Evolutionary conservation across 2,329 filamentous ascomycete species (phyloP), one percentile per base, ranked within the genome.

Genomic region (Cladophialophora carrionii): DNA sequence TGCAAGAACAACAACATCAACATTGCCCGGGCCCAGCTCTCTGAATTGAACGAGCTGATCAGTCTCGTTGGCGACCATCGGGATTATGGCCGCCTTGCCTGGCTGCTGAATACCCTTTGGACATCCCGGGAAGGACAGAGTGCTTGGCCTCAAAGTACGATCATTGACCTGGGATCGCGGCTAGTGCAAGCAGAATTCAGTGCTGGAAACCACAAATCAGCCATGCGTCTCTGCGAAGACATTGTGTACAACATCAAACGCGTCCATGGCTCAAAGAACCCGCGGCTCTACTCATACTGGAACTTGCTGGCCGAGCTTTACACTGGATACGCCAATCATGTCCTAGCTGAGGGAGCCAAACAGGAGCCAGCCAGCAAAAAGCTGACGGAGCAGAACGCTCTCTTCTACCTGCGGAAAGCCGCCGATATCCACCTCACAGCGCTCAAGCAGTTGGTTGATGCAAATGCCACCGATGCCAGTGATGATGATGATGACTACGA

Each of bases 161-260:
- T 85, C 22, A 78, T 84, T 63, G 79, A 79, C 71, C 81, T 85
- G 31, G 83, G 83, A n/a, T 81, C 80, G 49, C 78, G 80, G 12
- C 81, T 85, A 56, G 81, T 85, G 57, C 80, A 81, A 71, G 81
- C 81, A 1, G 81, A 82, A 56, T 84, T 83, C 75, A 79, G 81
- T 49, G 78, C 80, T 34, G 79, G 79, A 48, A 75, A 80, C 53
- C 77, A 79, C 52, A 74, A 79, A 66, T 75, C 76, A 2, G 77
- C 80, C 10, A 77, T 80, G 49, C 76, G 77, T 57, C 79, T 85
- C 1, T 81, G 79, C 72, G 83, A 83, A 70, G 81, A 83, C 71
- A 84, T 85, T 63, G 81, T 80, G 46, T 85, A 85, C 76, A 85
- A 85, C 71, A 77, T 84, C 67, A 80, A 81, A 10, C 81, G 83